Conservation (phyloP, 208 protist genomes). For the Leishmania aethiopica region DNA sequence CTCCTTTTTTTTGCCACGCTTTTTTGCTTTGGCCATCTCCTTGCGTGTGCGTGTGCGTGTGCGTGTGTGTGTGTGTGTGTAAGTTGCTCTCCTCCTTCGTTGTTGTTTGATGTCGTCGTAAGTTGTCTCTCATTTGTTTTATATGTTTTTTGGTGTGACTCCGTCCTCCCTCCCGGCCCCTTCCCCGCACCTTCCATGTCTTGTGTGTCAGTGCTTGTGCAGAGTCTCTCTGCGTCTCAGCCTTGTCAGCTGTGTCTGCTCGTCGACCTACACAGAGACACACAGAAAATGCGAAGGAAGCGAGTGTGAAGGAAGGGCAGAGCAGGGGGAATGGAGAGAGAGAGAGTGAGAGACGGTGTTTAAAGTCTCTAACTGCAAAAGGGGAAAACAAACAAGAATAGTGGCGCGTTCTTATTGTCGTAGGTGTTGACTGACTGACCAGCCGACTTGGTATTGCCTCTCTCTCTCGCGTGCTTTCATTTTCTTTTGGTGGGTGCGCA, state of each 20-base stretch:
- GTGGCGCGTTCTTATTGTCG: neutral
- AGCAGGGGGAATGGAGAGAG: neutral
- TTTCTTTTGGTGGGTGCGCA: neutral
- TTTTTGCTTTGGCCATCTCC: slow-evolving; percentile 4
- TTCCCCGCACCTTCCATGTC: neutral
- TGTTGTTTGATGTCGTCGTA: slow-evolving; percentile 3
- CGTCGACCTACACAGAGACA: neutral
- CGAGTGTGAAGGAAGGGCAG: neutral
- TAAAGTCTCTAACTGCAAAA: neutral
- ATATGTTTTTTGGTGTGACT: neutral
- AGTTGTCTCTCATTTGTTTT: slow-evolving; percentile 5
- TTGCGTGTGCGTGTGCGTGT: neutral
- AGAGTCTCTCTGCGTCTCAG: neutral
- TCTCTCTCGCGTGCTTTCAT: neutral
- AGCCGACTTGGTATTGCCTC: neutral
- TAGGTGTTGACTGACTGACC: neutral
- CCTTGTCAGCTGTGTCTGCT: neutral
- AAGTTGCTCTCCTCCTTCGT: too few species aligned
- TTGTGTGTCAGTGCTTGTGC: neutral
- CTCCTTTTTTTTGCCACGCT: slow-evolving; percentile 10
- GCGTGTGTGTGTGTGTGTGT: slow-evolving; percentile 1
- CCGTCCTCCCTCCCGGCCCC: neutral
- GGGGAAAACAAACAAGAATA: neutral
- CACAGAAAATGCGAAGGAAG: neutral
- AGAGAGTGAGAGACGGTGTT: neutral